These are phyloP conservation scores for Aureobasidium sp. DNA, from an alignment of 2,329 filamentous ascomycete species.

Conservation along the genomic window DNA sequence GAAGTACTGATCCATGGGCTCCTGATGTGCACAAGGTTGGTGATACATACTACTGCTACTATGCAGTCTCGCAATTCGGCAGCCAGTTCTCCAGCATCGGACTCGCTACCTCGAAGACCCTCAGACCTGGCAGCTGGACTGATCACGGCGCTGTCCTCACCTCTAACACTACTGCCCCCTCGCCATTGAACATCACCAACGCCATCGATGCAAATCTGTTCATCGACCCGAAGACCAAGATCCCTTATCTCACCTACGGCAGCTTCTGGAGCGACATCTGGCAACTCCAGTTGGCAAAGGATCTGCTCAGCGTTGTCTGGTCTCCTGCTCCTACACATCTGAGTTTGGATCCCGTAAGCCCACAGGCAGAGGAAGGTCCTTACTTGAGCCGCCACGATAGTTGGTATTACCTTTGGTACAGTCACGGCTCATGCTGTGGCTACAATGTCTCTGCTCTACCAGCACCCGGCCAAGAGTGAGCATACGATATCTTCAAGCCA, in stretches of 20 bases:
- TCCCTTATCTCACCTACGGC: slow-evolving; percentile 52
- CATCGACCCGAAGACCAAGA: slow-evolving; percentile 26
- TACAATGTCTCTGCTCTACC: slow-evolving; percentile 44
- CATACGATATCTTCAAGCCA: not conserved
- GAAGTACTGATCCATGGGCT: slow-evolving; percentile 31
- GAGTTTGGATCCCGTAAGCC: slow-evolving; percentile 43
- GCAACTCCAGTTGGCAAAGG: slow-evolving; percentile 43
- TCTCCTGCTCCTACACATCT: slow-evolving; percentile 39
- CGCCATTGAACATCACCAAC: slow-evolving; percentile 30
- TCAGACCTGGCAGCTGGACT: slow-evolving; percentile 50
- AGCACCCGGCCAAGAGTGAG: slow-evolving; percentile 50
- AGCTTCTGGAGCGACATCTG: slow-evolving; percentile 61
- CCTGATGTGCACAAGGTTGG: slow-evolving; percentile 53
- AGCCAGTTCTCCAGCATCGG: slow-evolving; percentile 55
- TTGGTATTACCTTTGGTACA: slow-evolving; percentile 60
- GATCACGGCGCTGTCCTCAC: slow-evolving; percentile 51
- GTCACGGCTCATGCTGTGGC: slow-evolving; percentile 52
- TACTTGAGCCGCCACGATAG: slow-evolving; percentile 47
- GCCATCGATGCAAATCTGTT: slow-evolving; percentile 45
- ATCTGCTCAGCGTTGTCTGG: slow-evolving; percentile 43
- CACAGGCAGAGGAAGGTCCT: slow-evolving; percentile 48
- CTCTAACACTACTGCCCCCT: slow-evolving; percentile 22
- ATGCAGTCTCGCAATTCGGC: slow-evolving; percentile 54
- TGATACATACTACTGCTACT: slow-evolving; percentile 54
- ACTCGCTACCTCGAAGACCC: slow-evolving; percentile 39